phyloP scores from a whole-genome alignment of 257 asterid genomes.

The Solanum raphanifolium region DNA sequence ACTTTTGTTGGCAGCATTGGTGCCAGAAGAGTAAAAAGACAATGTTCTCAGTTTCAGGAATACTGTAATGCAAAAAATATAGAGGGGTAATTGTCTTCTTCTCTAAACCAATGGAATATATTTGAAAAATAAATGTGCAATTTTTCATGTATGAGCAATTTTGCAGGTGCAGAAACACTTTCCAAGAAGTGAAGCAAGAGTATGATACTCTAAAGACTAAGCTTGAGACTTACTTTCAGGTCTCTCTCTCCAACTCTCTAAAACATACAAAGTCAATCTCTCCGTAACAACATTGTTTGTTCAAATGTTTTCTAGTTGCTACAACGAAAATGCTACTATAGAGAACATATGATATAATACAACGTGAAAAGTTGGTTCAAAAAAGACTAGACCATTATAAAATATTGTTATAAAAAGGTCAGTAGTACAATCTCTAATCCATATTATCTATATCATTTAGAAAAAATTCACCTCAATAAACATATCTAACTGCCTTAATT shows the following conservation, averaged over 20 bases:
- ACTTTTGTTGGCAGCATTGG: conserved; percentile 57
- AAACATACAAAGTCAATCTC: not conserved
- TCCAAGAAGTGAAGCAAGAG: conserved; percentile 58
- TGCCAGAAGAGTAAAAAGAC: conserved; percentile 54
- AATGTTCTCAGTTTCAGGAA: conserved; percentile 62
- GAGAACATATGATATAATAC: not conserved
- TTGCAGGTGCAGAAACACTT: conserved; percentile 49
- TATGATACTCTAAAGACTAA: conserved; percentile 48
- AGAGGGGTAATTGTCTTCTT: conserved; percentile 37
- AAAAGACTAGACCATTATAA: not conserved
- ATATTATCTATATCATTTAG: not conserved
- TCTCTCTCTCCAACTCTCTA: not conserved
- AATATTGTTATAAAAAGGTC: not conserved
- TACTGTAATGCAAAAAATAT: conserved; percentile 44
- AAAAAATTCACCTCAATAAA: not conserved
- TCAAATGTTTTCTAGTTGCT: not conserved
- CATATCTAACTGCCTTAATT: not conserved
- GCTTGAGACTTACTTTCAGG: conserved; percentile 72
- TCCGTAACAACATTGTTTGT: not conserved
- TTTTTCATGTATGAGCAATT: not conserved
- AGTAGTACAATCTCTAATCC: not conserved
- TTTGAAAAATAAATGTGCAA: not conserved
- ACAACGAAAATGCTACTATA: not conserved
- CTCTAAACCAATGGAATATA: not conserved
- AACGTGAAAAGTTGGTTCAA: not conserved